Percentiles rank a stretch among this genome's conserved stretches.
Conservation (phyloP, 1,284 basidiomycete genomes). For the Leccinum ambiguum region DNA sequence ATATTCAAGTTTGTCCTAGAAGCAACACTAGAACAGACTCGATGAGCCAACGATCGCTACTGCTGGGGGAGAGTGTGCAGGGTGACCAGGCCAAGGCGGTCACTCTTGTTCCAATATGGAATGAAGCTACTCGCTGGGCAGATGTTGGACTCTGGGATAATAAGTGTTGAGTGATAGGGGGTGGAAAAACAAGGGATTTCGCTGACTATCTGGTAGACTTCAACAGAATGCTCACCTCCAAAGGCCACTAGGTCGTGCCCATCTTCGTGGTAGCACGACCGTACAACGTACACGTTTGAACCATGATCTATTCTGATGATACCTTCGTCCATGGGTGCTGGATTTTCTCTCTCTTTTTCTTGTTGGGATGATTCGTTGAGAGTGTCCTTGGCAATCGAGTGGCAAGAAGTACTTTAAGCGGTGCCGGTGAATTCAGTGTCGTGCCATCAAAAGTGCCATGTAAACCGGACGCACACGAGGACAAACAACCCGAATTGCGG, state of each 20-base stretch:
- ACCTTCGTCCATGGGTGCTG: slow-evolving; percentile 41
- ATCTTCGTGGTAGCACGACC: slow-evolving; percentile 61
- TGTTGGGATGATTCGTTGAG: slow-evolving; percentile 6
- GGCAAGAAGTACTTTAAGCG: neutral
- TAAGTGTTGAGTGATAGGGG: slow-evolving; percentile 12
- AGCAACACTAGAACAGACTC: slow-evolving; percentile 50
- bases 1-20: slow-evolving; percentile 2
- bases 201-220: slow-evolving; percentile 63
- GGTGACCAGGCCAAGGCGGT: slow-evolving; percentile 81
- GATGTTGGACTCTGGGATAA: slow-evolving; percentile 38
- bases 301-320: slow-evolving; percentile 52
- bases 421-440: neutral
- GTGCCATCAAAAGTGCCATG: neutral
- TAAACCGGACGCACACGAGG: slow-evolving; percentile 8
- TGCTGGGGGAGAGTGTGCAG: slow-evolving; percentile 60
- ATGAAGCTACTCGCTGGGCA: slow-evolving; percentile 58
- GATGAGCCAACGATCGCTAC: slow-evolving; percentile 63
- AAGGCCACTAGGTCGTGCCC: slow-evolving; percentile 68
- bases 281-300: slow-evolving; percentile 57
- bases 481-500: slow-evolving; percentile 14
- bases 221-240: slow-evolving; percentile 68
- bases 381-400: slow-evolving; percentile 25
- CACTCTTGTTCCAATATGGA: slow-evolving; percentile 68
- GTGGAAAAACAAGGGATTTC: slow-evolving; percentile 10
- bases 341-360: neutral